Evolutionary conservation across 306 rosid genomes (phyloP).

Genomic region (Gillenia trifoliata): DNA sequence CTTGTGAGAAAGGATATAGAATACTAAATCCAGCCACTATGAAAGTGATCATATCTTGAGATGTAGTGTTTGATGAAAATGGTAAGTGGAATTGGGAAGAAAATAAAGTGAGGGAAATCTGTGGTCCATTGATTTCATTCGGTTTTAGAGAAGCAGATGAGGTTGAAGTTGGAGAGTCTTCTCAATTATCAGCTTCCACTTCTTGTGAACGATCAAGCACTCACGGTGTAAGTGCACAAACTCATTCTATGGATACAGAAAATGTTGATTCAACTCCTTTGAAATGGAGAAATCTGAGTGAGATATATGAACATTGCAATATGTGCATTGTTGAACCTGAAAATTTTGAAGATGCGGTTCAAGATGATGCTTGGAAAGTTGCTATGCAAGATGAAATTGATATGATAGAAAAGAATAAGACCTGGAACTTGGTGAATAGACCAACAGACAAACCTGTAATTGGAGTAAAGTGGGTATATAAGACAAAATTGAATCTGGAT

Average conservation of each 20-base stretch:
- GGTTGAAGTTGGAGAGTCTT: accelerated
- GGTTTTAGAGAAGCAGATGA: too few relatives aligned
- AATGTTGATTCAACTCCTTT: too few relatives aligned
- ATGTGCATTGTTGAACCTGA: neutral
- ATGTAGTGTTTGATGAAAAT: too few relatives aligned
- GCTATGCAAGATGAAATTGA: neutral
- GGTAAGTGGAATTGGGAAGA: too few relatives aligned
- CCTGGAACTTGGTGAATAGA: neutral
- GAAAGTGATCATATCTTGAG: too few relatives aligned
- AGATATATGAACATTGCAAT: too few relatives aligned
- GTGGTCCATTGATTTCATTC: too few relatives aligned
- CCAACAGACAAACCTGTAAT: neutral
- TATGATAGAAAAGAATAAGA: neutral
- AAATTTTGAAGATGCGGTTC: neutral
- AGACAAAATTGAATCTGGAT: neutral
- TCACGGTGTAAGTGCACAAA: too few relatives aligned
- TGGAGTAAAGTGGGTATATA: neutral
- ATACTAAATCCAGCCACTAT: too few relatives aligned
- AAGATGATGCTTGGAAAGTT: neutral
- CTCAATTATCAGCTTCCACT: accelerated
- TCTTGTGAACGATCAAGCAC: too few relatives aligned
- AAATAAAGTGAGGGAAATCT: accelerated
- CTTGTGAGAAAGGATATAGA: too few relatives aligned
- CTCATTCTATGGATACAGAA: accelerated
- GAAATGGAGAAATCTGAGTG: too few relatives aligned